Conservation (phyloP, 495 filamentous ascomycete species). For the Massariosphaeria phaeospora region DNA sequence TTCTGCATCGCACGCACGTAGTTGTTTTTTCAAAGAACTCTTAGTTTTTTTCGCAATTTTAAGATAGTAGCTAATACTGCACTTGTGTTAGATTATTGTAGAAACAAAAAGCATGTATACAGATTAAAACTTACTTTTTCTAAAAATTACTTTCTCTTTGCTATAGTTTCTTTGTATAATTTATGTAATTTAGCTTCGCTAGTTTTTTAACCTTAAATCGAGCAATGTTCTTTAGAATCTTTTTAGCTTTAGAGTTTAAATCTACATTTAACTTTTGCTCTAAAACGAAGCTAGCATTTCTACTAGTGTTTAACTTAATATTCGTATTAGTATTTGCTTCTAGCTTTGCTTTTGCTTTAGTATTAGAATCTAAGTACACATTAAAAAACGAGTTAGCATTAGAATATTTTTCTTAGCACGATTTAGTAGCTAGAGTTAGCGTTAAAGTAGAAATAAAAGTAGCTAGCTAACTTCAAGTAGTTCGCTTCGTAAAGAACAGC, state of each 20-base stretch:
- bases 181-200: conserved; percentile 4
- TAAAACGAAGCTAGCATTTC: background rate
- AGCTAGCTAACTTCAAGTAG: no score
- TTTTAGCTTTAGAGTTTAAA: conserved; percentile 7
- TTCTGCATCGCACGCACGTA: background rate
- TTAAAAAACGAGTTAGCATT: no score
- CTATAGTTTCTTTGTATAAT: conserved; percentile 4
- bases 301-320: background rate
- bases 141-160: conserved; percentile 12
- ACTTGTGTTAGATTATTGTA: no score
- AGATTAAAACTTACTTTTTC: no score
- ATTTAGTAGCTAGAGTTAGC: no score
- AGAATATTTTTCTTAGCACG: no score
- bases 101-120: no score
- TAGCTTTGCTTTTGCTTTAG: no score
- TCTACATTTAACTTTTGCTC: no score
- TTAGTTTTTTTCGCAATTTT: conserved; percentile 1
- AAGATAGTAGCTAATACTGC: background rate
- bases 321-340: background rate
- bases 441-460: no score
- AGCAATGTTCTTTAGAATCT: conserved; percentile 12
- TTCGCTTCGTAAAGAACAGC: no score
- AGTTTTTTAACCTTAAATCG: background rate
- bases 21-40: background rate
- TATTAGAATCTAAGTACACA: no score